Evolutionary conservation across 129 eudicot genomes (phyloP), one percentile per base, ranked within the genome.

Genomic region (Centaurea solstitialis): DNA sequence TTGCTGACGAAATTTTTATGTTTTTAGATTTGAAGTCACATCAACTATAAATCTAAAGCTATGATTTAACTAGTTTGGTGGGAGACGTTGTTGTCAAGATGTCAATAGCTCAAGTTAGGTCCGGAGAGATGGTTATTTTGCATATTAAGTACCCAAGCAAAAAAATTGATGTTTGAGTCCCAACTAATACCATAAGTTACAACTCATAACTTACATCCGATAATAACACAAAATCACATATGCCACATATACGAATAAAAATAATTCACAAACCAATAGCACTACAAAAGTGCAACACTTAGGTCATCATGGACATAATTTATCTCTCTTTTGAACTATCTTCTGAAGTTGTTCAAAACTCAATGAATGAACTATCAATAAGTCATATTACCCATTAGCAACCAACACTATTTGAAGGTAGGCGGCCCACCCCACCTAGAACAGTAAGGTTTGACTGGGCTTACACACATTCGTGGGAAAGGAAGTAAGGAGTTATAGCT

Each of bases 31-130:
- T 35, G 35, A 18, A 23, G 28, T 18, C 70, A 75, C 17, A 62
- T 57, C 50, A 77, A 45, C 30, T 67, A 66, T 26, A 77, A 15
- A 77, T 70, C 43, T 24, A 78, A 11, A 68, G 11, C 12, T 26
- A 78, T 37, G 80, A 7, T 62, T 20, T 61, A 22, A 59, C 75
- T 68, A 69, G 82, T 40, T 77, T 9, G 18, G 12, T 78, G 33
- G 1, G n/a, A 68, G 50, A 64, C 23, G 74, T 77, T 66, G 45
- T 3, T 77, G 30, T 41, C 40, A 66, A 67, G 17, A 65, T 64
- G 74, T 77, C 80, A 65, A 8, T 17, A 39, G 17, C 73, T 39
- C 24, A 61, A 24, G 23, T 61, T n/a, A 9, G 68, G 68, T 61
- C 8, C 68, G 6, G 4, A 23, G 33, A 41, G 62, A 7, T 45